Evolutionary conservation across 2,329 filamentous ascomycete genomes (phyloP).

Genomic region (Niveomyces coronatus): DNA sequence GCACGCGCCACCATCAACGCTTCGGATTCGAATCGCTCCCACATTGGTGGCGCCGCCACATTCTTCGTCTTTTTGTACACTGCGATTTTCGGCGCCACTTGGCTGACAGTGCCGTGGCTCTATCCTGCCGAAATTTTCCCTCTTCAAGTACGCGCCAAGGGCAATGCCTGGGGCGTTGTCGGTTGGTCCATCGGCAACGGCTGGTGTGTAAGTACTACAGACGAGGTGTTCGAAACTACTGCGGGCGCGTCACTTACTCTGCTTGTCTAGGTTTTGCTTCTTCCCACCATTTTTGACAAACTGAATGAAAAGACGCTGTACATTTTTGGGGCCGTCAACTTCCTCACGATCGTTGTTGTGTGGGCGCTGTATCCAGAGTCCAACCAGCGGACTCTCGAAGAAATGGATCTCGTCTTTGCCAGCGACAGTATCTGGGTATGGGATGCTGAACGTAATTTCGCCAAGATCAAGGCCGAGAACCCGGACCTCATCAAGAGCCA

Average conservation of each 20-base stretch:
- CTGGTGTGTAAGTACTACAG: conserved; percentile 30
- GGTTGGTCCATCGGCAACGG: conserved; percentile 70
- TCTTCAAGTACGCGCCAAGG: conserved; percentile 58
- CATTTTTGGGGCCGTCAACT: conserved; percentile 60
- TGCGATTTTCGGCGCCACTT: conserved; percentile 31
- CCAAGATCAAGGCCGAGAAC: conserved; percentile 49
- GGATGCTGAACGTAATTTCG: conserved; percentile 58
- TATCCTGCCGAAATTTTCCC: conserved; percentile 69
- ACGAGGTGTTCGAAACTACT: neutral
- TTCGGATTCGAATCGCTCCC: conserved; percentile 33
- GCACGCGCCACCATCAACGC: conserved; percentile 38
- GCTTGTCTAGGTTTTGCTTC: conserved; percentile 29
- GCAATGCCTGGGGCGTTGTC: conserved; percentile 66
- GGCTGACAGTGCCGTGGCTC: conserved; percentile 47
- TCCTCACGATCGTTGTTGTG: conserved; percentile 55
- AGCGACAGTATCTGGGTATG: conserved; percentile 57
- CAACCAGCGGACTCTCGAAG: conserved; percentile 62
- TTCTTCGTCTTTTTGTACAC: conserved; percentile 56
- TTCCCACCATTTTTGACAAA: conserved; percentile 50
- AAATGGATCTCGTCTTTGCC: conserved; percentile 65
- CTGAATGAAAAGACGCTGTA: conserved; percentile 64
- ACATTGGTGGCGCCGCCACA: conserved; percentile 53
- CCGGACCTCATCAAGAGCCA: conserved; percentile 29
- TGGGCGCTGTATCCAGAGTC: conserved; percentile 68
- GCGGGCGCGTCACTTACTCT: neutral